Percentiles rank a stretch among this genome's conserved stretches.
Evolutionary conservation across 1,139 yeast genomes (phyloP).

Genomic region (Yamadazyma triangularis): DNA sequence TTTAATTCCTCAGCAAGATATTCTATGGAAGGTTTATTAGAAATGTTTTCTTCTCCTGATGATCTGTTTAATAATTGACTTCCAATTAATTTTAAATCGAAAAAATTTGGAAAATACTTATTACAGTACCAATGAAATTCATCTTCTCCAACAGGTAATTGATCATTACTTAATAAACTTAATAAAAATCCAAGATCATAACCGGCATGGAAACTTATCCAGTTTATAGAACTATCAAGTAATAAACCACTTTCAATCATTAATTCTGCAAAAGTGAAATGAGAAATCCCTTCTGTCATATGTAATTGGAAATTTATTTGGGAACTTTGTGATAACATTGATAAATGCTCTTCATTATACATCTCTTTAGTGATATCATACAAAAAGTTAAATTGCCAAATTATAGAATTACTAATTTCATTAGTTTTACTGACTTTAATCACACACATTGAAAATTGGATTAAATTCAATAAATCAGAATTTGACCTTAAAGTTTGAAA

Average conservation of each 20-base stretch:
- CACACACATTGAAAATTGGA: constrained; percentile 84
- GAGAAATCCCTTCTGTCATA: constrained; percentile 74
- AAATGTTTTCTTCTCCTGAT: constrained; percentile 14
- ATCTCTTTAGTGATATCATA: constrained; percentile 76
- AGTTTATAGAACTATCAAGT: constrained; percentile 65
- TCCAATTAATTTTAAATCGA: constrained; percentile 79
- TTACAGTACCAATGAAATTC: constrained; percentile 73
- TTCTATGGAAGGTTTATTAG: constrained; percentile 44
- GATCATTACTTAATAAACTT: constrained; percentile 68
- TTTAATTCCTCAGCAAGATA: constrained; percentile 57
- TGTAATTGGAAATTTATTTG: constrained; percentile 82
- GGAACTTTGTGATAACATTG: constrained; percentile 63
- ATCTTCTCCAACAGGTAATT: constrained; percentile 76
- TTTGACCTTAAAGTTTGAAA: constrained; percentile 92
- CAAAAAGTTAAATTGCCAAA: constrained; percentile 94
- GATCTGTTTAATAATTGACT: constrained; percentile 38
- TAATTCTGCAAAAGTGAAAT: constrained; percentile 76
- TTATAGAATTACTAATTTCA: constrained; percentile 58
- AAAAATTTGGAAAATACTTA: constrained; percentile 75
- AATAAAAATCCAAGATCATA: constrained; percentile 90
- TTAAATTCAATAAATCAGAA: constrained; percentile 78
- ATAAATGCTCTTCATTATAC: constrained; percentile 78
- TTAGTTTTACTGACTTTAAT: constrained; percentile 65
- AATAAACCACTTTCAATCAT: constrained; percentile 84
- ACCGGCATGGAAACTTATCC: constrained; percentile 94